A percentile compares a stretch with the other conserved stretches of the same genome.
Conservation (phyloP, 805 yeast genomes). For the Cyberlindnera subsufficiens region DNA sequence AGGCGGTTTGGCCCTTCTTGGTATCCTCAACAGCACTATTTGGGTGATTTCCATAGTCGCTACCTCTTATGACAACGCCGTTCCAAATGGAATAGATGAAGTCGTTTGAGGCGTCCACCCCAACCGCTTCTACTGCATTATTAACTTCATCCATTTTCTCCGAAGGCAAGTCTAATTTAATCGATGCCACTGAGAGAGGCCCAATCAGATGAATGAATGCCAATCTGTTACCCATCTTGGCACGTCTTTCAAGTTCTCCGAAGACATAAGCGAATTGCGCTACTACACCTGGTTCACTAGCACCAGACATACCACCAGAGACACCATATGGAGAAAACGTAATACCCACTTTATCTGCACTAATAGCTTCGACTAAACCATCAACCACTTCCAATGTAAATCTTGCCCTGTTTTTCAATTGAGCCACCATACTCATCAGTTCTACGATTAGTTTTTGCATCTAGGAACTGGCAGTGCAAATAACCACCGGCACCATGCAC, state of each 20-base stretch:
- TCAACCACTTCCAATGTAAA: slow-evolving; percentile 43
- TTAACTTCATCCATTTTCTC: slow-evolving; percentile 28
- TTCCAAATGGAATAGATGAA: slow-evolving; percentile 37
- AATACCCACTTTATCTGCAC: slow-evolving; percentile 41
- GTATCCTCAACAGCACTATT: slow-evolving; percentile 8
- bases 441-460: slow-evolving; percentile 37
- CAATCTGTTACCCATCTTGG: slow-evolving; percentile 25
- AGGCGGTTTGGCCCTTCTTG: slow-evolving; percentile 8
- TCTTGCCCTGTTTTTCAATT: slow-evolving; percentile 40
- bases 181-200: too few relatives aligned
- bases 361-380: slow-evolving; percentile 43
- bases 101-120: slow-evolving; percentile 26
- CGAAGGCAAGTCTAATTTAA: too few relatives aligned
- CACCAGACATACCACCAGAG: slow-evolving; percentile 35
- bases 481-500: slow-evolving; percentile 67
- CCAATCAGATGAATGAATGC: slow-evolving; percentile 34
- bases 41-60: slow-evolving; percentile 12
- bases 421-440: slow-evolving; percentile 53
- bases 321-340: slow-evolving; percentile 43
- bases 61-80: slow-evolving; percentile 32
- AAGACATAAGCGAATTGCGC: slow-evolving; percentile 34
- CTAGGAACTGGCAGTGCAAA: slow-evolving; percentile 49
- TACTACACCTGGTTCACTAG: slow-evolving; percentile 28
- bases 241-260: slow-evolving; percentile 34
- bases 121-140: slow-evolving; percentile 40